Base-by-base conservation (phyloP, 1,139 yeast genomes). In the Suhomyces chickasaworum region DNA sequence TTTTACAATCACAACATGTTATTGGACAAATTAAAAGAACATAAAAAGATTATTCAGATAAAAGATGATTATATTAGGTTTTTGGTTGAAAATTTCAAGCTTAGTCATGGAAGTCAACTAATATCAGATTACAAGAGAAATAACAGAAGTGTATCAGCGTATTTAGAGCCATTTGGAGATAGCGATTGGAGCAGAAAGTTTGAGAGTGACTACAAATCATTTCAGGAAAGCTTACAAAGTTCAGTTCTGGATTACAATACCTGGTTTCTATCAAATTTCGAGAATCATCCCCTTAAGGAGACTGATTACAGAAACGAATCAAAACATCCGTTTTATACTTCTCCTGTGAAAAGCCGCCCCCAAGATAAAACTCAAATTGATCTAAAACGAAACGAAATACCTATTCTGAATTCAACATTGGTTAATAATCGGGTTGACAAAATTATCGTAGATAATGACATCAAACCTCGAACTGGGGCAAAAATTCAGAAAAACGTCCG, bases 41-140 rank as follows among this genome's bases (percentile, higher is more conserved):
- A 74, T 33, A 58, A 63, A 25, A 53, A 52, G 9, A 45, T 63
- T 4, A 50, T 74, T 2, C 49, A 52, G 1, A 55, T 53, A 5
- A 72, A 71, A 48, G 79, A 75, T 45, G 61, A 63, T 25, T 74
- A 69, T 46, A 63, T 61, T 16, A 55, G 56, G 49, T 72, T 69
- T 42, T 55, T 74, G 33, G 53, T 60, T 22, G 75, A 69, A 45
- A 73, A 73, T 56, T 69, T 71, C 52, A 64, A 61, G 45, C 65
- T 68, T 3, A 58, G 70, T 34, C 71, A 71, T 51, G 76, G 77
- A 3, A 56, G 60, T 18, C 71, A 68, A 44, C 56, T 70, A 44
- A 57, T 73, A 20, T 56, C 57, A 25, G 66, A 65, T 50, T 71
- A 65, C 52, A 48, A 51, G 40, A 46, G 55, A 9, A 58, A 55